Percentiles rank a stretch among this genome's conserved stretches.
These are phyloP conservation scores for Ophiosphaerella narmari DNA, from an alignment of 2,329 filamentous ascomycete species.

Conservation along the genomic window DNA sequence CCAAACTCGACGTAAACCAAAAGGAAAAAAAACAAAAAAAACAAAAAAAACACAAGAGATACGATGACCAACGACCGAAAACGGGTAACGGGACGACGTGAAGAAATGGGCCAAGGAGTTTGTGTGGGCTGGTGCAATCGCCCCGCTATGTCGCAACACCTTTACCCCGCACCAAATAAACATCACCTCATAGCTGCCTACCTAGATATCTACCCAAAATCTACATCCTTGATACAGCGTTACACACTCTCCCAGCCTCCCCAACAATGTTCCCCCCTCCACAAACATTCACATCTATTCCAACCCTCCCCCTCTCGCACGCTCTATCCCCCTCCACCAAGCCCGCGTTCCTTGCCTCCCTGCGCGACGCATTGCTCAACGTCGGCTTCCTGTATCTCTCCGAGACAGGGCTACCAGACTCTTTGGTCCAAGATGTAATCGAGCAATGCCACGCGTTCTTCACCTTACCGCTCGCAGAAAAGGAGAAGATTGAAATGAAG, in stretches of 20 bases:
- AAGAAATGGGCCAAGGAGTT: too few relatives aligned
- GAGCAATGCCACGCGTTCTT: slow-evolving; percentile 74
- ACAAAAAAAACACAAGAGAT: not conserved
- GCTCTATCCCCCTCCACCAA: slow-evolving; percentile 72
- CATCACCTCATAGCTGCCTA: too few relatives aligned
- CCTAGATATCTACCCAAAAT: too few relatives aligned
- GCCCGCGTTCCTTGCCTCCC: slow-evolving; percentile 69
- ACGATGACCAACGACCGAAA: slow-evolving; percentile 11
- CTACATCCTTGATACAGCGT: too few relatives aligned
- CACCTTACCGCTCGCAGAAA: slow-evolving; percentile 74
- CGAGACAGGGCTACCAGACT: slow-evolving; percentile 66
- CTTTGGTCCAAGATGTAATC: slow-evolving; percentile 69
- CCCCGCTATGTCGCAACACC: slow-evolving; percentile 21
- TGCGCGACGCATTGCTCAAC: slow-evolving; percentile 78
- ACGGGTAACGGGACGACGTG: not conserved
- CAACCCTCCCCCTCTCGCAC: slow-evolving; percentile 74
- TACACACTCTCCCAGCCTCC: too few relatives aligned
- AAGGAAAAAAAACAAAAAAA: not conserved
- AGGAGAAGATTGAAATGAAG: slow-evolving; percentile 64
- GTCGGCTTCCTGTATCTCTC: slow-evolving; percentile 88
- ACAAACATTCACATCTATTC: slow-evolving; percentile 70
- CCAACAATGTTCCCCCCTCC: too few relatives aligned
- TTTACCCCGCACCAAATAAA: not conserved
- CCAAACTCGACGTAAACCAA: too few relatives aligned
- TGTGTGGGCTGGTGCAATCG: slow-evolving; percentile 16